Evolutionary conservation across 768 basidiomycete genomes (phyloP).

Genomic region (Podaxis mareebaensis): DNA sequence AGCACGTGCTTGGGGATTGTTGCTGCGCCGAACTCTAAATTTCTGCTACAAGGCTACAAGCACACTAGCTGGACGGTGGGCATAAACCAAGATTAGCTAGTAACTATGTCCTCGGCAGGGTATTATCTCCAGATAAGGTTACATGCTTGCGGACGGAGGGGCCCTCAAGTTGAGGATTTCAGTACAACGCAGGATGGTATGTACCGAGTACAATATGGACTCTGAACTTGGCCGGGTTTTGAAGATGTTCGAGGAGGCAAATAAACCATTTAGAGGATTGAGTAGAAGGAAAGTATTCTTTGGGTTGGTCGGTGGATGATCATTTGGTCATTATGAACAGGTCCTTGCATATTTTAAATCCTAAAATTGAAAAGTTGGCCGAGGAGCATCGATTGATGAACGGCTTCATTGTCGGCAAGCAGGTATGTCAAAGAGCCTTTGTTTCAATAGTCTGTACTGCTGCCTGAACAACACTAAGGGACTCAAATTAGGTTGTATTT

Average conservation of each 20-base stretch:
- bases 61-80: slow-evolving; percentile 18
- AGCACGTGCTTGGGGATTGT: slow-evolving; percentile 96
- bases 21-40: slow-evolving; percentile 93
- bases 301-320: slow-evolving; percentile 69
- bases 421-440: slow-evolving; percentile 97
- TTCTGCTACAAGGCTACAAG: slow-evolving; percentile 64
- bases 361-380: slow-evolving; percentile 81
- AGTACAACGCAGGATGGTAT: slow-evolving; percentile 85
- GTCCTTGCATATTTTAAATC: slow-evolving; percentile 43
- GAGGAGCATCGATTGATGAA: slow-evolving; percentile 89
- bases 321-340: neutral
- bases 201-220: slow-evolving; percentile 64
- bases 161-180: slow-evolving; percentile 74
- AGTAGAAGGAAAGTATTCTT: slow-evolving; percentile 79
- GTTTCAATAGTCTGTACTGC: slow-evolving; percentile 54
- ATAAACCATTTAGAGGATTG: slow-evolving; percentile 83
- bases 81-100: too few species aligned
- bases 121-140: slow-evolving; percentile 93
- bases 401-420: slow-evolving; percentile 84
- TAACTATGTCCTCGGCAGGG: slow-evolving; percentile 52
- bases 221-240: slow-evolving; percentile 81
- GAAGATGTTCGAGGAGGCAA: slow-evolving; percentile 95
- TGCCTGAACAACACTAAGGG: too few species aligned
- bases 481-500: too few species aligned
- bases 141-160: slow-evolving; percentile 82